Conservation (phyloP, 345 rosid genomes). For the Mallotus nudiflorus region DNA sequence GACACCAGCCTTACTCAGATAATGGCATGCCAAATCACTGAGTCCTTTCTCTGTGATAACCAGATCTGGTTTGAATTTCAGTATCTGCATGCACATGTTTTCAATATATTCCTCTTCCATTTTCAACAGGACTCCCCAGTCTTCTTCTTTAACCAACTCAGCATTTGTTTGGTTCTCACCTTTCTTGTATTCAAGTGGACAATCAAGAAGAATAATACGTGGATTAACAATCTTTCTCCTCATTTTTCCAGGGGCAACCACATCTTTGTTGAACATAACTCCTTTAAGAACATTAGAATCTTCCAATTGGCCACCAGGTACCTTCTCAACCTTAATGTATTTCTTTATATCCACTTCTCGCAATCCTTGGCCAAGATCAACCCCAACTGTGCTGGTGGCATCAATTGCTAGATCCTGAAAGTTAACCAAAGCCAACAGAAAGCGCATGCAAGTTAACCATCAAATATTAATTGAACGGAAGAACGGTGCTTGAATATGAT, state of each 20-base stretch:
- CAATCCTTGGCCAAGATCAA: slow-evolving; percentile 93
- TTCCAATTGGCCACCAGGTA: slow-evolving; percentile 93
- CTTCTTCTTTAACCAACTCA: slow-evolving; percentile 86
- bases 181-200: slow-evolving; percentile 97
- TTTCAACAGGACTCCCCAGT: slow-evolving; percentile 81
- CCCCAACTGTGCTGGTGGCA: slow-evolving; percentile 79
- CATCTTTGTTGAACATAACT: slow-evolving; percentile 94
- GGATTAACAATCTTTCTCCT: slow-evolving; percentile 86
- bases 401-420: slow-evolving; percentile 90
- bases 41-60: slow-evolving; percentile 98
- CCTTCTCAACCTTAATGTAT: slow-evolving; percentile 89
- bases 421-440: slow-evolving; percentile 14
- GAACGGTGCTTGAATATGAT: too few species aligned
- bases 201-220: slow-evolving; percentile 83
- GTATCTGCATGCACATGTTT: slow-evolving; percentile 72
- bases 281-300: slow-evolving; percentile 91
- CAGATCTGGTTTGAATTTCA: slow-evolving; percentile 86
- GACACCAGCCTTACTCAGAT: slow-evolving; percentile 88
- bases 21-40: slow-evolving; percentile 94
- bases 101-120: slow-evolving; percentile 94
- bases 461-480: neutral
- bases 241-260: slow-evolving; percentile 96
- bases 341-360: slow-evolving; percentile 96
- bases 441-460: neutral
- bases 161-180: slow-evolving; percentile 99